Base-by-base conservation (phyloP, 768 basidiomycete species). In the Naganishia kalamii region DNA sequence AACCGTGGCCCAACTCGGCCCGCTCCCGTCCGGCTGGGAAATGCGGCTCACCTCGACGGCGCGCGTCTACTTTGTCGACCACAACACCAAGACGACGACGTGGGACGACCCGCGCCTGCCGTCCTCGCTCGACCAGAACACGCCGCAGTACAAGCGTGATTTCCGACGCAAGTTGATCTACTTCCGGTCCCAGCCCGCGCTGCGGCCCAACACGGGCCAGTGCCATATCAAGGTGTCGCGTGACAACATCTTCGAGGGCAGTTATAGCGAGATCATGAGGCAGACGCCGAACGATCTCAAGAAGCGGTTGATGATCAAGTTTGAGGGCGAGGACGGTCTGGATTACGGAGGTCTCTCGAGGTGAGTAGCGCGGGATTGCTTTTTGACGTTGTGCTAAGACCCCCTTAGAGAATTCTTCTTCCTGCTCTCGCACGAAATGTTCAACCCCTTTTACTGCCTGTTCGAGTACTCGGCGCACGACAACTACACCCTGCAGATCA, bases 391-490 rank as follows among this genome's bases (percentile, higher is more conserved):
- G 62, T 75, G 63, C 35, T 23, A 19, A 65, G 50, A 27, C 46
- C 66, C 21, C 25, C 65, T 47, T 79, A 94, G 93, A 82, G 96
- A 99, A 81, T 99, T 98, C 83, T 99, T 99, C 84, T 99, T 98
- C 88, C 81, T 99, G 65, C 84, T 99, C 51, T 98, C 94, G 35
- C 96, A 99, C 78, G 96, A 98, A 80, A 98, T 99, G 96, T 98
- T 99, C 83, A 96, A 98, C 79, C 96, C 96, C 25, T 98, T 99
- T 84, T 98, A 99, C 80, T 98, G 96, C 78, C 83, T 99, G 12
- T 99, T 99, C 80, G 96, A 99, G 80, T 99, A 99, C 80, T 98
- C 96, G 1, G 96, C 96, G 21, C 94, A 97, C 81, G 96, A 98
- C 83, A 98, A 99, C 80, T 99, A 99, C 77, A 98, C 96, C 11